Conservation (phyloP, 257 asterid genomes). For the Haberlea rhodopensis region DNA sequence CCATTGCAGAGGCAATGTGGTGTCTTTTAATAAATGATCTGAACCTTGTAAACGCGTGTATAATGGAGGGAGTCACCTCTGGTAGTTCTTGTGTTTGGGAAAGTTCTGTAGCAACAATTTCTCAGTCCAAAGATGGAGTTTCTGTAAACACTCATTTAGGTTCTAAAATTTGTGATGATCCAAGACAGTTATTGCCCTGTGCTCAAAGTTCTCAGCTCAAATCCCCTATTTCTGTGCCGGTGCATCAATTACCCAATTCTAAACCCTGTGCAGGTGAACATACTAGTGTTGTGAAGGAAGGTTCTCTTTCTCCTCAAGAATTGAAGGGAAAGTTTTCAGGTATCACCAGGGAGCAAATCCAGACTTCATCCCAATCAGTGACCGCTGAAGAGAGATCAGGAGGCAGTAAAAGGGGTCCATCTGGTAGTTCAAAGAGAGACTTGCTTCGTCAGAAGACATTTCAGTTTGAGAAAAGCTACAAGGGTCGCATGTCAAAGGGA, state of each 20-base stretch:
- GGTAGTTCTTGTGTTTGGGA: constrained; percentile 29
- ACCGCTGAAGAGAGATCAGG: constrained; percentile 43
- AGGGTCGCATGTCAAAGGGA: constrained; percentile 57
- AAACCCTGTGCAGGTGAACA: constrained; percentile 24
- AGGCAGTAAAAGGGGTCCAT: constrained; percentile 37
- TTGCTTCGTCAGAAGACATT: constrained; percentile 55
- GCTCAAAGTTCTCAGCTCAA: constrained; percentile 33
- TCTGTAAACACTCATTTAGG: constrained; percentile 28
- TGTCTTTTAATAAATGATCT: constrained; percentile 60
- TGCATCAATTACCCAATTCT: constrained; percentile 26
- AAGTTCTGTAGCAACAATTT: constrained; percentile 20
- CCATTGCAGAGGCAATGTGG: constrained; percentile 77
- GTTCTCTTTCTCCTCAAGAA: constrained; percentile 36
- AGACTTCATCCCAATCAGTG: constrained; percentile 21
- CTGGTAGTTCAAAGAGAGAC: constrained; percentile 52
- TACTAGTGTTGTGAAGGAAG: constrained; percentile 29
- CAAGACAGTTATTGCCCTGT: constrained; percentile 20
- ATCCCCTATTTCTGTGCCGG: constrained; percentile 25
- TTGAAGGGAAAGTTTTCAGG: constrained; percentile 35
- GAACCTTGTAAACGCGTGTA: constrained; percentile 64
- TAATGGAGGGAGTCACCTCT: constrained; percentile 32
- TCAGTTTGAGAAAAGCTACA: constrained; percentile 62
- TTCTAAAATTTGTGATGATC: constrained; percentile 25
- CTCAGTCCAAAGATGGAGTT: constrained; percentile 29
- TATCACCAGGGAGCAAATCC: constrained; percentile 28